Base-by-base conservation (phyloP, 192 early-diverging fungal genomes). In the Gryganskiella cystojenkinii region DNA sequence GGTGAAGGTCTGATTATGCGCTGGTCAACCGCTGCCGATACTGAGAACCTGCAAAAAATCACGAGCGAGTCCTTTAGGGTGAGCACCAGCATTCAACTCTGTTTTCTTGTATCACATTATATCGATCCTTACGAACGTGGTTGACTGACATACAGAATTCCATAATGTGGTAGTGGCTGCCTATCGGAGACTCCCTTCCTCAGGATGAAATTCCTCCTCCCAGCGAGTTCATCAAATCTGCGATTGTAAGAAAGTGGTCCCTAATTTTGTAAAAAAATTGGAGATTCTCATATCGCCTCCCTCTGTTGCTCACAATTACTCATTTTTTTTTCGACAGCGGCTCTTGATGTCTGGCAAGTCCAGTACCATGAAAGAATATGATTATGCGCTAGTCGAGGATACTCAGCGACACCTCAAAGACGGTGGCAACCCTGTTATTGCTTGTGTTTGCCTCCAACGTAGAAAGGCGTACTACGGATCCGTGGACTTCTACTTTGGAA, bases 1-100 rank as follows among this genome's bases (percentile, higher is more conserved):
- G 71, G 71, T n/a, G 30, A 73, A 30, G 71, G 71, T 24, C 14
- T 73, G n/a, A 20, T 65, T 20, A 65, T 73, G 71, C 56, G 71
- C 9, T 73, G 71, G 71, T 73, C 71, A 2, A 65, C 71, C 11
- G 55, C 33, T 15, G 40, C 22, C 0, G 71, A 73, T 22, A 50
- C 46, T 15, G 62, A 65, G 2, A 65, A 64, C 24, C 9, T 65
- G 4, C 37, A 20, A 2, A 56, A 53, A 19, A 60, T 53, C 37
- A 13, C 60, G 14, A 62, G 56, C 6, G 43, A 60, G 6, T 34
- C 71, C 10, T 72, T 72, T 35, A 43, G 43, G 3, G 71, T 73
- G 58, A 19, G 7, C 6, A n/a, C 10, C 8, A 42, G 22, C 8
- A 19, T 37, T 53, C 22, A 2, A 1, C 11, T 30, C 27, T 6